Evolutionary conservation across 768 basidiomycete species (phyloP), one percentile per base, ranked within the genome.

Genomic region (Panaeolus papilionaceus): DNA sequence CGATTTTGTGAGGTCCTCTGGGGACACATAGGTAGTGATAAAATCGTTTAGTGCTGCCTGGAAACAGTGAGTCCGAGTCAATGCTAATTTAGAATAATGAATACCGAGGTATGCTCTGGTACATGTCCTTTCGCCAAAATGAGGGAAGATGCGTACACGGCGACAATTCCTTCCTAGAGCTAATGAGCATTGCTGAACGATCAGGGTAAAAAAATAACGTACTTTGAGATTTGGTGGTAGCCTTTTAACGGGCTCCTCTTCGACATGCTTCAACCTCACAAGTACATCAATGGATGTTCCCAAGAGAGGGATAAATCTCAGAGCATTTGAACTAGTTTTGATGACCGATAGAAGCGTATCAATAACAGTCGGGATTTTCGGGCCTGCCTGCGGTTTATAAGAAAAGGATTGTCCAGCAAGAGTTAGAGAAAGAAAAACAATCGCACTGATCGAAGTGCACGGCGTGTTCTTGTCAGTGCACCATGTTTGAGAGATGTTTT

Each of bases 221-320:
- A 84, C 87, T 81, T 88, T 88, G 67, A 82, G 72, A 23, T 83
- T 82, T 63, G 77, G 79, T 54, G 84, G 78, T 62, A 88, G 76
- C 33, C 79, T 81, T 51, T 74, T 84, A 61, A 79, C 74, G 26
- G 80, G 79, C 23, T 81, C 77, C 33, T 84, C 82, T 62, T 81
- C 78, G n/a, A 83, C 76, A 71, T 84, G 75, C 77, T 90, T 92
- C 37, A 96, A 79, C 20, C 89, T 87, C 28, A 92, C 80, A 7
- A 87, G 80, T 14, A 96, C 95, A 69, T 90, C 89, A 62, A 94
- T 76, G 1, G 89, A 83, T 8, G 89, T 84, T 1, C 94, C 89
- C 4, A 96, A 75, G 2, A 98, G 79, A 1, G 90, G 81, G 7
- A 81, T 68, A 47, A 82, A 71, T 58, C 76, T 76, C 0, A 79